phyloP scores from a whole-genome alignment of 208 protist genomes.

The Leishmania lainsoni region DNA sequence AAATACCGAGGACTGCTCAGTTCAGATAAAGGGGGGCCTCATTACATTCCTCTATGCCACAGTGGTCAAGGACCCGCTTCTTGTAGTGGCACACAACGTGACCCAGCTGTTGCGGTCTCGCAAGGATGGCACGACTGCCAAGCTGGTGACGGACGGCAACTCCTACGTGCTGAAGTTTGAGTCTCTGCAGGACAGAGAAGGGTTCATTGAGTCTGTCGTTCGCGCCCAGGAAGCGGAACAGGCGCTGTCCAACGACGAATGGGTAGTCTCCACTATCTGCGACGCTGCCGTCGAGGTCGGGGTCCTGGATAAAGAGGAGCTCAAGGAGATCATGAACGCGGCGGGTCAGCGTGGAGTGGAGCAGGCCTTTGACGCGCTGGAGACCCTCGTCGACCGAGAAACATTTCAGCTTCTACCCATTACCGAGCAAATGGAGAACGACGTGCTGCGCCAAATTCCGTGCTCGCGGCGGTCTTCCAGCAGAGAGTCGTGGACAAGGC shows the following conservation, averaged over 20 bases:
- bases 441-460: constrained; percentile 82
- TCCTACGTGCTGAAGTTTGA: constrained; percentile 51
- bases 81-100: constrained; percentile 41
- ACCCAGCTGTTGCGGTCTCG: constrained; percentile 74
- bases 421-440: constrained; percentile 82
- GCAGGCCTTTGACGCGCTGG: constrained; percentile 74
- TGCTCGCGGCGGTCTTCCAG: constrained; percentile 72
- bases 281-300: constrained; percentile 73
- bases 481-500: constrained; percentile 58
- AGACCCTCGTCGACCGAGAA: constrained; percentile 67
- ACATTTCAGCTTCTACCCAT: constrained; percentile 72
- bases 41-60: constrained; percentile 33
- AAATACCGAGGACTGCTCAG: constrained; percentile 43
- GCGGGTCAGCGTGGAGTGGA: constrained; percentile 73
- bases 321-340: constrained; percentile 49
- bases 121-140: constrained; percentile 47
- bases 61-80: constrained; percentile 5
- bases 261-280: constrained; percentile 65
- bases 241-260: constrained; percentile 41
- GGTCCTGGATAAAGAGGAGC: constrained; percentile 45
- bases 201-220: constrained; percentile 48
- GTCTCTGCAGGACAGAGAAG: constrained; percentile 39
- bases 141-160: constrained; percentile 40
- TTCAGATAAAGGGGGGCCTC: constrained; percentile 51
- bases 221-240: constrained; percentile 29